These are phyloP conservation scores for Chlorokybus atmophyticus DNA, from an alignment of 139 green algal genomes.

Conservation along the genomic window DNA sequence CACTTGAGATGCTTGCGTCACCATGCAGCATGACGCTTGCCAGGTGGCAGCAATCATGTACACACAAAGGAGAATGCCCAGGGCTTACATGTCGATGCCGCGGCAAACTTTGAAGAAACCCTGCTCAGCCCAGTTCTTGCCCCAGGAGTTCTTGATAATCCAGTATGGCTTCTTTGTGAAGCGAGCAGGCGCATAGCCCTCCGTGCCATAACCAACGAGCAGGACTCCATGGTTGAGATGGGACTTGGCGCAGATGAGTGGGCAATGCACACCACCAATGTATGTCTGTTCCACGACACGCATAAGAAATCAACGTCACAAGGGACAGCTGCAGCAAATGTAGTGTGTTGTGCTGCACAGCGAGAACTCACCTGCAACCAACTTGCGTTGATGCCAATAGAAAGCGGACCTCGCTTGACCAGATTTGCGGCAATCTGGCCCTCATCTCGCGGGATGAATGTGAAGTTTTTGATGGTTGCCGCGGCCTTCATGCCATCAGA, in stretches of 20 bases:
- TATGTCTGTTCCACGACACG: too few species aligned
- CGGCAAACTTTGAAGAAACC: conserved; percentile 34
- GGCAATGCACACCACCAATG: conserved; percentile 32
- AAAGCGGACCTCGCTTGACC: conserved; percentile 39
- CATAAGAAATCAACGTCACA: conserved; percentile 10
- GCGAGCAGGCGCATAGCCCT: conserved; percentile 21
- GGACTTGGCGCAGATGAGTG: conserved; percentile 31
- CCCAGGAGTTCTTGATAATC: conserved; percentile 45
- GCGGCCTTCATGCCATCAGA: too few species aligned
- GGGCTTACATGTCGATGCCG: conserved; percentile 20
- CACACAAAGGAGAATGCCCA: too few species aligned
- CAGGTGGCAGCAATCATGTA: too few species aligned
- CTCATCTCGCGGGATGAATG: conserved; percentile 34
- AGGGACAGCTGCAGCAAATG: neutral
- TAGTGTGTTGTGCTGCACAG: neutral
- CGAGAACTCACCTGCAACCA: conserved; percentile 31
- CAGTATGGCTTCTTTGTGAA: conserved; percentile 31
- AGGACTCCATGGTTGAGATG: conserved; percentile 60
- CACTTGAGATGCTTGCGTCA: too few species aligned
- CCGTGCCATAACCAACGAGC: conserved; percentile 55
- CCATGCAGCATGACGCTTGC: too few species aligned
- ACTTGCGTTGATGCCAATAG: conserved; percentile 47
- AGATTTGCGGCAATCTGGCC: conserved; percentile 45
- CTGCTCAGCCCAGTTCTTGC: conserved; percentile 28
- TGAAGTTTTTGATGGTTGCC: conserved; percentile 30